Percentiles rank a stretch among this genome's conserved stretches.
phyloP scores from a whole-genome alignment of 1,284 basidiomycete species.

The Thecaphora thlaspeos region DNA sequence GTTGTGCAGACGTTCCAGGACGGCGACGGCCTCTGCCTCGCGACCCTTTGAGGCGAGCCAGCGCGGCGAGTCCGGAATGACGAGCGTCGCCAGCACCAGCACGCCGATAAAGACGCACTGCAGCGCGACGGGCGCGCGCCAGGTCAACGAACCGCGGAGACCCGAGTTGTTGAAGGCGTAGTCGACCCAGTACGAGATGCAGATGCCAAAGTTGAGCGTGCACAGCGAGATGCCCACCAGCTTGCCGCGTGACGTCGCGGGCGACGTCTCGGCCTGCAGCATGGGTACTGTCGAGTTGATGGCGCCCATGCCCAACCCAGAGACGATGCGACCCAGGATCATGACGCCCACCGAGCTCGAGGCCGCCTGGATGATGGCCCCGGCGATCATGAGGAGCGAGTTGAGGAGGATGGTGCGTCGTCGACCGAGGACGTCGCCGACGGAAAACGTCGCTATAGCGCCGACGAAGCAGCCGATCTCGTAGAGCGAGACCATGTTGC shows the following conservation, averaged over 20 bases:
- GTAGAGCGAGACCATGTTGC: slow-evolving; percentile 57
- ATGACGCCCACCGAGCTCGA: slow-evolving; percentile 65
- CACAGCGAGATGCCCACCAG: slow-evolving; percentile 71
- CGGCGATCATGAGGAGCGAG: slow-evolving; percentile 65
- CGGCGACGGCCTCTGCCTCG: slow-evolving; percentile 65
- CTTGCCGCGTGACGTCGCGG: slow-evolving; percentile 66
- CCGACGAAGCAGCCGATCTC: slow-evolving; percentile 60
- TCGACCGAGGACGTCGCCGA: slow-evolving; percentile 59
- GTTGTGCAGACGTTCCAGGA: slow-evolving; percentile 67
- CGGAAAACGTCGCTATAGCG: slow-evolving; percentile 57
- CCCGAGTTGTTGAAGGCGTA: slow-evolving; percentile 61
- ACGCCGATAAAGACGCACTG: slow-evolving; percentile 68
- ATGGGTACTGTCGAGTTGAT: slow-evolving; percentile 66
- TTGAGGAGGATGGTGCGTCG: slow-evolving; percentile 35
- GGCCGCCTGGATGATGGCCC: slow-evolving; percentile 66
- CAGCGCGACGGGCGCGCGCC: slow-evolving; percentile 70
- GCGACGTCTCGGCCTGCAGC: slow-evolving; percentile 69
- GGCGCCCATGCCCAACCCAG: slow-evolving; percentile 69
- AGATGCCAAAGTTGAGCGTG: slow-evolving; percentile 69
- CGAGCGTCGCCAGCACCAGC: slow-evolving; percentile 66
- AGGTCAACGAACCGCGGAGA: slow-evolving; percentile 64
- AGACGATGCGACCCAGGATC: slow-evolving; percentile 67
- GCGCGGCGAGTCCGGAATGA: slow-evolving; percentile 71
- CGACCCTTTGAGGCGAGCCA: slow-evolving; percentile 68
- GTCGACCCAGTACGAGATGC: slow-evolving; percentile 62